Base-by-base conservation (phyloP, 2,329 filamentous ascomycete species). In the Diaporthe aspalathi region DNA sequence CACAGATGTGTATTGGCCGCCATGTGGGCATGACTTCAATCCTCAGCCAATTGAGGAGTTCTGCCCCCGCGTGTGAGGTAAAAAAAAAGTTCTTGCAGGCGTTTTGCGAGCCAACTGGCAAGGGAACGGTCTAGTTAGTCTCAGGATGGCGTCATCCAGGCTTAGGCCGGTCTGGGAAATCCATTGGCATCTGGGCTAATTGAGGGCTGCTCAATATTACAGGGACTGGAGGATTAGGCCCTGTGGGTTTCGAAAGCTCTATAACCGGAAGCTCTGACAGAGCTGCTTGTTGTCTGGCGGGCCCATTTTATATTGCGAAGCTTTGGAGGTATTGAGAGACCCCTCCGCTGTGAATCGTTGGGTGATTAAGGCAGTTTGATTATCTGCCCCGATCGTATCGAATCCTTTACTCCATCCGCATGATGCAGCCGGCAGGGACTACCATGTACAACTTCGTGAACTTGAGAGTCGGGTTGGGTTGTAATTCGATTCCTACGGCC, bases 121-220 rank as follows among this genome's bases (percentile, higher is more conserved):
- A 52, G 49, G 22, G 8, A 24, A 45, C 43, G n/a, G 50, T 50
- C 24, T 66, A 20, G 66, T 54, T 66, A 20, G 66, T 54, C 47
- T 57, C 54, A 35, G 56, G 38, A 73, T 71, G 68, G 71, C 71
- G 68, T 73, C 68, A 70, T 67, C 22, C 29, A 40, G 47, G 22
- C 32, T 70, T 63, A 65, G 43, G 49, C 71, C 62, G 62, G 57
- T 62, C 62, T 67, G 40, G 70, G 47, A 40, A 29, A 5, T 38
- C 11, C 32, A 63, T 38, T 43, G 49, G 47, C 16, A 47, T 17
- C 35, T 35, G 53, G 50, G 63, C 45, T 16, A 62, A 32, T n/a
- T 8, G 11, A 43, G 16, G 49, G 24, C 27, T 40, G 8, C 17
- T n/a, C 5, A 11, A 43, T 2, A 29, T 7, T 12, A 22, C n/a